Base-by-base conservation (phyloP, 2,329 filamentous ascomycete species). In the Chaetomium olivaceum region DNA sequence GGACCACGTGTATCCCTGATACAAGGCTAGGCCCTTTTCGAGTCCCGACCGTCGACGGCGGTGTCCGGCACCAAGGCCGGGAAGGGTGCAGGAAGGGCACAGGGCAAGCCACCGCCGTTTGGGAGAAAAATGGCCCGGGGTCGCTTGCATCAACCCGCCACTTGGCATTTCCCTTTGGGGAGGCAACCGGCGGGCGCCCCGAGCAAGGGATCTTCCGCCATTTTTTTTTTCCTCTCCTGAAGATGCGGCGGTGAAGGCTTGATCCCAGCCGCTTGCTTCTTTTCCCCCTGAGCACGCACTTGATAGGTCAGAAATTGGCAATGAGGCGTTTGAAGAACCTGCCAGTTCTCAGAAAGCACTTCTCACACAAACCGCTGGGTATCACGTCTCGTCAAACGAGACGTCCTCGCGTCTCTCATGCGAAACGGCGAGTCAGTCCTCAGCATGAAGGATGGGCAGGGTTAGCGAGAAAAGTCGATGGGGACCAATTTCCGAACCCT, bases 401-500 rank as follows among this genome's bases (percentile, higher is more conserved):
- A 29, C 39, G 19, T 27, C n/a, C 46, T 31, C 39, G 58, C 56
- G 27, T 63, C 33, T 19, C 39, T 60, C 51, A 64, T 61, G 62
- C 58, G 61, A 62, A 27, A 61, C 61, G 60, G 55, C 27, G 25
- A 25, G 52, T 43, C 39, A 50, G 31, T 39, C 23, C 46, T 55
- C 36, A 63, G 60, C 50, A 61, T 63, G 57, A 64, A 56, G 25
- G 36, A 55, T 46, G 23, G 23, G 29, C 54, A 58, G 54, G 59
- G 46, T 64, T 62, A 59, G 54, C 57, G 61, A 67, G 56, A 51
- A 61, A 55, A 66, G 39, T 60, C 48, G 62, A 68, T 61, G 62
- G 50, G 50, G 54, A 50, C 62, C 67, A 69, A 70, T 69, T 69
- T 70, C 69, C 69, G 67, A 67, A 65, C 63, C 65, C 67, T 70